phyloP scores from a whole-genome alignment of 169 alveolate species.

The Cryptosporidium ryanae region DNA sequence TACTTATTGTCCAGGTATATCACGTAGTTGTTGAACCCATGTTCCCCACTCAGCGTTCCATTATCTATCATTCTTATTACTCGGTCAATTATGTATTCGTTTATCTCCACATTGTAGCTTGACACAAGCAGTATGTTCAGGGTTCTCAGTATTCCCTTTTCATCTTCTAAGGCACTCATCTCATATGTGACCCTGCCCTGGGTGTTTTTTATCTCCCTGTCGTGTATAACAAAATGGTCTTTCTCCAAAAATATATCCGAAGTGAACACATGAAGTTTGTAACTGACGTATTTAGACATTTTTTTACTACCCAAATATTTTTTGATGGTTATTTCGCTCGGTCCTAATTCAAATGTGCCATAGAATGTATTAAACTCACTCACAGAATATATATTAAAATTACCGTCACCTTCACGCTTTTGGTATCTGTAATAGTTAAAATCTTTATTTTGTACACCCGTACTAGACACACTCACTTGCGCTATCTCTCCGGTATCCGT shows the following conservation, averaged over 20 bases:
- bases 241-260: constrained; percentile 7
- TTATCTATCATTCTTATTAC: constrained; percentile 27
- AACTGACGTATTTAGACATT: background rate
- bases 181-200: background rate
- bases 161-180: background rate
- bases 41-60: constrained; percentile 21
- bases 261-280: constrained; percentile 8
- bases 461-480: background rate
- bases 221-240: constrained; percentile 1
- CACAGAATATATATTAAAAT: constrained; percentile 10
- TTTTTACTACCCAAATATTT: background rate
- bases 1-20: constrained; percentile 40
- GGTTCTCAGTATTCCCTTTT: background rate
- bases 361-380: constrained; percentile 26
- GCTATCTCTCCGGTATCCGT: background rate
- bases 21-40: constrained; percentile 6
- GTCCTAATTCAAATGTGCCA: constrained; percentile 25
- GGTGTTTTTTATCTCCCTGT: background rate
- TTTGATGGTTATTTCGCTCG: background rate
- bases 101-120: constrained; percentile 1
- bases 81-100: constrained; percentile 6
- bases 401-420: too few relatives aligned
- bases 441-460: background rate
- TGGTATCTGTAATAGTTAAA: background rate
- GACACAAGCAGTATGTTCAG: constrained; percentile 22